These are phyloP conservation scores for Russula olivacea DNA, from an alignment of 768 basidiomycete genomes.

Conservation along the genomic window DNA sequence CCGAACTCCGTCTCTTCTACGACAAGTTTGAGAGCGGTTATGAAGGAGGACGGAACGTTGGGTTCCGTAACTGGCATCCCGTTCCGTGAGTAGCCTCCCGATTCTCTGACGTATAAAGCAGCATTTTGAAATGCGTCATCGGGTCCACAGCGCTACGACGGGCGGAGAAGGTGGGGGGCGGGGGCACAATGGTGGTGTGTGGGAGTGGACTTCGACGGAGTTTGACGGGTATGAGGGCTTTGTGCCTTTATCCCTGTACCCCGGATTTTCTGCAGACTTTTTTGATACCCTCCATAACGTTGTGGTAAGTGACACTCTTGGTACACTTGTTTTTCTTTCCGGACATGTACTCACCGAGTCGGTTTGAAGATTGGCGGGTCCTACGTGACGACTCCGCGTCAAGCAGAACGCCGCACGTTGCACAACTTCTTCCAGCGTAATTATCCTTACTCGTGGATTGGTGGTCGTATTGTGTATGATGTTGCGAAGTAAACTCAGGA, in stretches of 20 bases:
- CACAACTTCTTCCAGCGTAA: constrained; percentile 92
- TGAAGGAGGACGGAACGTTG: constrained; percentile 74
- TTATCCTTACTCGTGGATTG: constrained; percentile 86
- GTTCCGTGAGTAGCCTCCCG: constrained; percentile 56
- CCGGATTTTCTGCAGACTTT: constrained; percentile 89
- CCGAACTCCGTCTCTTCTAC: constrained; percentile 76
- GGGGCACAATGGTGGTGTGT: constrained; percentile 91
- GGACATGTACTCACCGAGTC: constrained; percentile 13
- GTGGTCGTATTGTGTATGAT: constrained; percentile 64
- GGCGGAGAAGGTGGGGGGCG: constrained; percentile 48
- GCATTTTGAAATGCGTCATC: constrained; percentile 6
- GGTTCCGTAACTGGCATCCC: constrained; percentile 92
- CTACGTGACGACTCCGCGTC: constrained; percentile 76
- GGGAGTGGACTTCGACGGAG: constrained; percentile 94
- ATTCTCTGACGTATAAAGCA: not conserved
- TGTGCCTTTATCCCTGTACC: constrained; percentile 70
- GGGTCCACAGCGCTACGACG: constrained; percentile 53
- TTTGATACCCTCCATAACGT: constrained; percentile 83
- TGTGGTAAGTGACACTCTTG: constrained; percentile 54
- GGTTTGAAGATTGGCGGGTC: constrained; percentile 76
- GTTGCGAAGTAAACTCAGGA: constrained; percentile 5
- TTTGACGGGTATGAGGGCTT: constrained; percentile 73
- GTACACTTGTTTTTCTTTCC: not conserved
- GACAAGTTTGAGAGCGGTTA: constrained; percentile 69
- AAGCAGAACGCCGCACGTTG: constrained; percentile 67